Evolutionary conservation across 2,329 filamentous ascomycete genomes (phyloP).

Genomic region (Sclerotinia glacialis): DNA sequence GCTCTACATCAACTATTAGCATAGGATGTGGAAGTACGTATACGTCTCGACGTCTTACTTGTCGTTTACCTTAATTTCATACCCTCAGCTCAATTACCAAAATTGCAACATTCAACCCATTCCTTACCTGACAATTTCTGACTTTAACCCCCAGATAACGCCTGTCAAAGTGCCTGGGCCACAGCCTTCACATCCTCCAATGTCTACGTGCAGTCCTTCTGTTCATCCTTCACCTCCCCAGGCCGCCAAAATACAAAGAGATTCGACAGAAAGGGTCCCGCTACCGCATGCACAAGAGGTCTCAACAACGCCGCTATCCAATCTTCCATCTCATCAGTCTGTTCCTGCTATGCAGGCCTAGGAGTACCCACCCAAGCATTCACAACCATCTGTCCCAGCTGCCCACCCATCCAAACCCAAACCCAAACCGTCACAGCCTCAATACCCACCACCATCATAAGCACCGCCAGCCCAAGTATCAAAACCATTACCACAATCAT

Average conservation of each 20-base stretch:
- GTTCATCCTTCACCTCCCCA: not conserved
- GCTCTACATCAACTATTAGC: not conserved
- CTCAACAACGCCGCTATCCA: not conserved
- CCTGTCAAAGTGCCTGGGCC: slow-evolving; percentile 13
- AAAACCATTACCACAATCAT: not conserved
- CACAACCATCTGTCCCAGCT: not conserved
- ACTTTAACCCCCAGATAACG: not conserved
- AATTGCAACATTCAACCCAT: too few relatives aligned
- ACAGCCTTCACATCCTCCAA: slow-evolving; percentile 6
- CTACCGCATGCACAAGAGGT: not conserved
- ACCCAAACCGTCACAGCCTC: not conserved
- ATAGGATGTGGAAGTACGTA: slow-evolving; percentile 10
- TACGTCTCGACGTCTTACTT: not conserved
- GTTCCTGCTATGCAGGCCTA: not conserved
- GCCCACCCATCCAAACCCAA: not conserved
- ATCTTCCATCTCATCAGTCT: slow-evolving; percentile 11
- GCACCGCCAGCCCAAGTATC: not conserved
- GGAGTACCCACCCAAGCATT: not conserved
- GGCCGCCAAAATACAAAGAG: not conserved
- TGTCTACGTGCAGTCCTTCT: not conserved
- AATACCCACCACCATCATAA: not conserved
- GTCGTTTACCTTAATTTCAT: not conserved
- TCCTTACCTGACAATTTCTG: not conserved
- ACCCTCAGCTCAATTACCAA: not conserved
- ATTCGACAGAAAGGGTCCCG: not conserved